These are phyloP conservation scores for Beauveria brongniartii DNA, from an alignment of 2,329 filamentous ascomycete genomes.

Conservation along the genomic window DNA sequence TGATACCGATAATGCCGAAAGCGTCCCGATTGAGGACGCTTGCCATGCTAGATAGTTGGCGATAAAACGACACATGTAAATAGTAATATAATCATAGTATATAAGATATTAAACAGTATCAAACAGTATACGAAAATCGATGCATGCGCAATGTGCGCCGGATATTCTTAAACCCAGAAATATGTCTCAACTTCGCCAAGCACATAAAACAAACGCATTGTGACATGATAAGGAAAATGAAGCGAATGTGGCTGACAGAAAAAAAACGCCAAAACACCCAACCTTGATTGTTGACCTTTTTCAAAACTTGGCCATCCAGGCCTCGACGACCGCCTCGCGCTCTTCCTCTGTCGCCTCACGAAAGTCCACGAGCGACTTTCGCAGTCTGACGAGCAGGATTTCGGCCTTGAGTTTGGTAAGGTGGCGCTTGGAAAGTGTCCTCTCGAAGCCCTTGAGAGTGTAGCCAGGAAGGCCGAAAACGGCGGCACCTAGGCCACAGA, in stretches of 20 bases:
- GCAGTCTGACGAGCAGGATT: conserved; percentile 23
- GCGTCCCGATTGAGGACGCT: not conserved
- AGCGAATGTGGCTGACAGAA: not conserved
- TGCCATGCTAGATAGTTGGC: not conserved
- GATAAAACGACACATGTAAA: not conserved
- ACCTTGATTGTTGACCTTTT: too few relatives aligned
- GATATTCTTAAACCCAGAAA: not conserved
- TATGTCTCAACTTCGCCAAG: not conserved
- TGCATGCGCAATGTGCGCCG: not conserved
- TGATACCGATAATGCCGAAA: not conserved
- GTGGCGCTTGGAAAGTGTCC: conserved; percentile 32
- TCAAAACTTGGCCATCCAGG: conserved; percentile 17
- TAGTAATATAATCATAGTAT: not conserved
- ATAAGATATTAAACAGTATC: not conserved
- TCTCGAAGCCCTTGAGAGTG: conserved; percentile 44
- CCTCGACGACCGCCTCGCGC: conserved; percentile 18
- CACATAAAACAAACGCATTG: not conserved
- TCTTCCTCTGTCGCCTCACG: conserved; percentile 16
- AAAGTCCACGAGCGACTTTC: conserved; percentile 24
- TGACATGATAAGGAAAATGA: not conserved
- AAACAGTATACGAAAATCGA: not conserved
- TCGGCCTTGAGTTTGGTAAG: conserved; percentile 26
- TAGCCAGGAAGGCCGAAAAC: conserved; percentile 28
- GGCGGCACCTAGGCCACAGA: conserved; percentile 34
- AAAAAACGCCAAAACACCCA: too few relatives aligned